phyloP scores from a whole-genome alignment of 2,329 filamentous ascomycete genomes.

The Volutella citrinella region DNA sequence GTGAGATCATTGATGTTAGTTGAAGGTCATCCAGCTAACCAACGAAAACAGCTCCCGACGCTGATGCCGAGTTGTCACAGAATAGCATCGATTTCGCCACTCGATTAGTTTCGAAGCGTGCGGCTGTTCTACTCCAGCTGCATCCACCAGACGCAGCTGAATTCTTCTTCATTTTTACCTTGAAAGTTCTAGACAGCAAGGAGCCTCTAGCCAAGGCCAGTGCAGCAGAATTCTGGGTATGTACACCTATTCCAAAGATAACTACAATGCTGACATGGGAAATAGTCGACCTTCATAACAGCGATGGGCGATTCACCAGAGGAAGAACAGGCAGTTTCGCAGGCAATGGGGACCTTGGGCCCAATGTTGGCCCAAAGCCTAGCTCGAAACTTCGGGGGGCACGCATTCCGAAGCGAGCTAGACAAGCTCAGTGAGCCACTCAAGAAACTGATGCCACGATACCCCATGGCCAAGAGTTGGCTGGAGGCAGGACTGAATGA shows the following conservation, averaged over 20 bases:
- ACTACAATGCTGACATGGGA: too few relatives aligned
- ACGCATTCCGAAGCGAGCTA: slow-evolving; percentile 67
- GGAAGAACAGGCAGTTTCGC: slow-evolving; percentile 42
- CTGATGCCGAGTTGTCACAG: slow-evolving; percentile 70
- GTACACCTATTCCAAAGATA: too few relatives aligned
- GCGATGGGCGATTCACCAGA: slow-evolving; percentile 38
- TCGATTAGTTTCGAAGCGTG: slow-evolving; percentile 59
- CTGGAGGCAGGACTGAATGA: slow-evolving; percentile 57
- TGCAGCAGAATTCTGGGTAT: slow-evolving; percentile 73
- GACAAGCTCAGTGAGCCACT: slow-evolving; percentile 69
- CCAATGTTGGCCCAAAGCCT: slow-evolving; percentile 58
- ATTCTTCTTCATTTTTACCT: slow-evolving; percentile 67
- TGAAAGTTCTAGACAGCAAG: slow-evolving; percentile 66
- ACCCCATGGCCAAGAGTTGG: slow-evolving; percentile 58
- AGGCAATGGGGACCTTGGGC: slow-evolving; percentile 57
- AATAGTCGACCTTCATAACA: too few relatives aligned
- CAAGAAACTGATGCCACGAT: slow-evolving; percentile 61
- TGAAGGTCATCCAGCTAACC: background rate
- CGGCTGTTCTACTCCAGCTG: slow-evolving; percentile 57
- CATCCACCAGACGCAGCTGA: slow-evolving; percentile 57
- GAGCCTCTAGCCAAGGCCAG: slow-evolving; percentile 75
- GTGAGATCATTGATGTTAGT: slow-evolving; percentile 33
- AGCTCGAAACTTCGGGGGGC: slow-evolving; percentile 64
- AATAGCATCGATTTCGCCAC: slow-evolving; percentile 71
- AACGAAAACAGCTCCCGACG: slow-evolving; percentile 55